Evolutionary conservation across 768 basidiomycete species (phyloP), one percentile per base, ranked within the genome.

Genomic region (Mycena rosella): DNA sequence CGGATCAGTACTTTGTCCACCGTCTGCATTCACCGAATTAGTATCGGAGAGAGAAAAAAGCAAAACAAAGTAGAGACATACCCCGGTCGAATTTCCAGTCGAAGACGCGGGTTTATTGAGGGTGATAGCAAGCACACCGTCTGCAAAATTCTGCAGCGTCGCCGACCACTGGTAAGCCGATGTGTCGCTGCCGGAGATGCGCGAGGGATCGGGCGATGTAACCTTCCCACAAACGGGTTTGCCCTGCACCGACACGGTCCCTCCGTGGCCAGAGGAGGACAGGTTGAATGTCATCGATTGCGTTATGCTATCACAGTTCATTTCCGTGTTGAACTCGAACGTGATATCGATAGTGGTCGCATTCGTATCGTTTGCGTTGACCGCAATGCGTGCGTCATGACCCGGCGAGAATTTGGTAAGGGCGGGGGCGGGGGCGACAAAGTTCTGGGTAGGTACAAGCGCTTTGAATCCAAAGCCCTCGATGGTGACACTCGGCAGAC

Each of bases 331-430:
- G 80, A 94, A 98, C 80, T 97, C 92, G 68, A 98, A 83, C 0
- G 84, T 75, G 60, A 98, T 87, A 68, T 91, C 80, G 58, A 94
- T 77, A 10, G 87, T 88, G 1, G 86, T 87, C 29, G 88, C 88
- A 61, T 87, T 80, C 27, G 85, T 76, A 22, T 84, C 85, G 20
- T 78, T 76, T 26, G 83, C 76, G 26, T 83, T 82, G 34, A 81
- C 79, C 27, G 85, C 73, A 42, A 95, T 80, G 47, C 96, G 91
- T 47, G 89, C 84, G 73, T 98, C 96, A 77, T 98, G 96, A 1
- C 96, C 96, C 0, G 96, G 96, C 3, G 78, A 75, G 78, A 97
- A 97, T 60, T 87, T 87, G 20, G 94, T 94, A 63, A 98, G 77
- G 61, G 88, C 86, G 18, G 96, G 93, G 7, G 83, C 86, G 58